A percentile compares a stretch with the other conserved stretches of the same genome.
Evolutionary conservation across 768 basidiomycete species (phyloP).

Genomic region (Xerocomellus dryophilus): DNA sequence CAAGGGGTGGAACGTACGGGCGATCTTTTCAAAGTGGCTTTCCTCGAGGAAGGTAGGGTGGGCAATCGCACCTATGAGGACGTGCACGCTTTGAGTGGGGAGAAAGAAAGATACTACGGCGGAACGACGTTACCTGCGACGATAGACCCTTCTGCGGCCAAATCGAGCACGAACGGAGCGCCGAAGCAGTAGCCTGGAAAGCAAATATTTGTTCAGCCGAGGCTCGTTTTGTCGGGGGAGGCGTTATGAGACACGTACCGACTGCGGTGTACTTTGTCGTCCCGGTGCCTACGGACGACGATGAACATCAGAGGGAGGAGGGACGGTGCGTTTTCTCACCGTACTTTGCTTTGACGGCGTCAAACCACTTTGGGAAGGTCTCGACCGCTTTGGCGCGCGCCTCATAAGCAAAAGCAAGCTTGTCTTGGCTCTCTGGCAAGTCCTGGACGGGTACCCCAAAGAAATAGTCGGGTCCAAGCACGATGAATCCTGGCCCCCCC

Average conservation of each 20-base stretch:
- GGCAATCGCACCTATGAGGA: conserved; percentile 42
- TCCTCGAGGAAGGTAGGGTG: conserved; percentile 53
- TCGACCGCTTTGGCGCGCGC: conserved; percentile 34
- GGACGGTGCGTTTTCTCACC: conserved; percentile 30
- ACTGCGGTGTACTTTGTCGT: conserved; percentile 42
- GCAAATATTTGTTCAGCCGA: neutral
- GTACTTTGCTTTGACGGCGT: conserved; percentile 46
- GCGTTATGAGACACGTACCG: conserved; percentile 31
- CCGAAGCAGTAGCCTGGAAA: conserved; percentile 55
- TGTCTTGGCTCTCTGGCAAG: conserved; percentile 33
- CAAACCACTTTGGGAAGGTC: conserved; percentile 48
- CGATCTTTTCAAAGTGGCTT: conserved; percentile 47
- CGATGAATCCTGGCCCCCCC: conserved; percentile 45
- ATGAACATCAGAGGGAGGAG: neutral
- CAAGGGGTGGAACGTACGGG: conserved; percentile 33
- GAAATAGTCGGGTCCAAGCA: conserved; percentile 61
- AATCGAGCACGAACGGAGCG: conserved; percentile 46
- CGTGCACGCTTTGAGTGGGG: neutral
- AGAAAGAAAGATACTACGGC: too few relatives aligned
- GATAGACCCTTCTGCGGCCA: conserved; percentile 41
- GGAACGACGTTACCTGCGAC: conserved; percentile 38
- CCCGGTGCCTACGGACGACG: conserved; percentile 16
- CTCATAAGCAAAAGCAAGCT: conserved; percentile 38
- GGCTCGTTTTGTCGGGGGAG: too few relatives aligned
- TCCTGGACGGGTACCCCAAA: conserved; percentile 44